Percentiles rank a stretch among this genome's conserved stretches.
phyloP scores from a whole-genome alignment of 345 rosid genomes.

The Eucalyptus regnans region DNA sequence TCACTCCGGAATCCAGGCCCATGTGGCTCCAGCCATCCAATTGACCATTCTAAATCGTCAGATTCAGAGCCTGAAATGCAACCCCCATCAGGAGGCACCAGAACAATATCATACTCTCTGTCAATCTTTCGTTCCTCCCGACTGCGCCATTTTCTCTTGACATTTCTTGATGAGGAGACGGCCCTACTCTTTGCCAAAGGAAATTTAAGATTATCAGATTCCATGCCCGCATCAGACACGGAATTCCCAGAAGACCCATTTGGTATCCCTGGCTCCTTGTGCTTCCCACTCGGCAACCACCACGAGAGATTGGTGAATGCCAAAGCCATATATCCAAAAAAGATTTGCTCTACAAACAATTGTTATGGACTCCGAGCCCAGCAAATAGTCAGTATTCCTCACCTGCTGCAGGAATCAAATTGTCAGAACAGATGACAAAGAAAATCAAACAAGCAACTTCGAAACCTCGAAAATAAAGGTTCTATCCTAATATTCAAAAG shows the following conservation, averaged over 20 bases:
- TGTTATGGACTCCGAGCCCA: not conserved
- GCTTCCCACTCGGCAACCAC: constrained; percentile 62
- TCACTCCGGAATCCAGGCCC: constrained; percentile 54
- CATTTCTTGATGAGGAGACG: constrained; percentile 41
- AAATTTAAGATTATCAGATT: constrained; percentile 45
- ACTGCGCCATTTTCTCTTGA: constrained; percentile 53
- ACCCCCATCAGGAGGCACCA: constrained; percentile 70
- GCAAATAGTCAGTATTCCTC: not conserved
- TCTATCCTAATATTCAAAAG: not conserved
- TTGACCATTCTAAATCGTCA: constrained; percentile 61
- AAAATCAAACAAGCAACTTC: not conserved
- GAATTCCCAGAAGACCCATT: constrained; percentile 26
- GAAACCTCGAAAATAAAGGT: not conserved
- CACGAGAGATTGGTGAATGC: constrained; percentile 45
- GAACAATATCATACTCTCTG: constrained; percentile 57
- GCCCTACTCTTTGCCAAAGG: constrained; percentile 24
- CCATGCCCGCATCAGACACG: constrained; percentile 34
- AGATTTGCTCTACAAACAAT: not conserved
- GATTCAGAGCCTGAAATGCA: constrained; percentile 73
- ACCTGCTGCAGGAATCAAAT: not conserved
- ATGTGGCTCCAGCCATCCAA: constrained; percentile 81
- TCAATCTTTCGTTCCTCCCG: constrained; percentile 61
- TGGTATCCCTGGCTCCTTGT: constrained; percentile 26
- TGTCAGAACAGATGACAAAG: not conserved
- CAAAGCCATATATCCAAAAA: constrained; percentile 30